A percentile compares a stretch with the other conserved stretches of the same genome.
These are phyloP conservation scores for Rhizopus stolonifer DNA, from an alignment of 371 early-diverging fungal genomes.

Conservation along the genomic window DNA sequence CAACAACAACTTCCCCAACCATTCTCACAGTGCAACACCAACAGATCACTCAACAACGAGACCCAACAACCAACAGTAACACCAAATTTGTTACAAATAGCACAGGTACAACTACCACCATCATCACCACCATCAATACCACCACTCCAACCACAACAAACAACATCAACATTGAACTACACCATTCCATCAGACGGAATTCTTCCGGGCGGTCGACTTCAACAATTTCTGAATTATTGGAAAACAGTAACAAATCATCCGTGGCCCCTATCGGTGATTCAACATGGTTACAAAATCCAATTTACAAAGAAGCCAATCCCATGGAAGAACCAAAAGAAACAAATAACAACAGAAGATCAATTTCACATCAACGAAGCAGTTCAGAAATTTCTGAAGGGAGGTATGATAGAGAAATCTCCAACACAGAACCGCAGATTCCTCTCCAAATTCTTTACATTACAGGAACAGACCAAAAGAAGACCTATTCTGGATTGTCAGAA, in stretches of 20 bases:
- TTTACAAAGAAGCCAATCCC: not conserved
- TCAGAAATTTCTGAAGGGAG: conserved; percentile 5
- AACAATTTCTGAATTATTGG: not conserved
- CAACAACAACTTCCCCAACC: not conserved
- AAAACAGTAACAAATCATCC: not conserved
- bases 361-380: conserved; percentile 3
- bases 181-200: not conserved
- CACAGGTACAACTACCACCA: not conserved
- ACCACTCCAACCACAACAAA: not conserved
- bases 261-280: not conserved
- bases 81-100: no score
- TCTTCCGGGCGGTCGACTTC: not conserved
- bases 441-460: conserved; percentile 5
- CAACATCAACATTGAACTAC: not conserved
- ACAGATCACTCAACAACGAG: not conserved
- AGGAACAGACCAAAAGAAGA: conserved; percentile 9
- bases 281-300: not conserved
- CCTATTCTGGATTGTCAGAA: conserved; percentile 6
- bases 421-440: not conserved
- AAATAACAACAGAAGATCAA: not conserved
- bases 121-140: not conserved
- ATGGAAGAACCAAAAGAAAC: conserved; percentile 1
- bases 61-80: no score
- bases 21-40: conserved; percentile 8
- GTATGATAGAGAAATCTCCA: not conserved